Evolutionary conservation across 148 eudicot species (phyloP).

Genomic region (Camellia sinensis): DNA sequence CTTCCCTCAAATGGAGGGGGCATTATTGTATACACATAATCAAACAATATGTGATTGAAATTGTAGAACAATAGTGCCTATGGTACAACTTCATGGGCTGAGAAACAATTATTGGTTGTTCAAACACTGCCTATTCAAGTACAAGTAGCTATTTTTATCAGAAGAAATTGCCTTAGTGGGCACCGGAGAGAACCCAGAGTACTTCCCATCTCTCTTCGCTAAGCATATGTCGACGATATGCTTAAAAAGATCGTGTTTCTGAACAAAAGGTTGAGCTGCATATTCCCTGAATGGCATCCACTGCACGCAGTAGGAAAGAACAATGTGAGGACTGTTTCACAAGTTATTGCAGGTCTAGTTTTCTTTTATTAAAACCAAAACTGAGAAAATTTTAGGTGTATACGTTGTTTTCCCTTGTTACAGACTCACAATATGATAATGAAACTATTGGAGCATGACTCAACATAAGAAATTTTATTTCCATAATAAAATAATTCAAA

Average conservation of each 20-base stretch:
- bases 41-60: not conserved
- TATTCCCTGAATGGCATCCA: slow-evolving; percentile 53
- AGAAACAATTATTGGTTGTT: slow-evolving; percentile 2
- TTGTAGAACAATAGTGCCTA: not conserved
- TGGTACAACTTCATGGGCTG: not conserved
- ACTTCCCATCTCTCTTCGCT: slow-evolving; percentile 35
- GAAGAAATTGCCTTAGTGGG: slow-evolving; percentile 32
- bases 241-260: slow-evolving; percentile 33
- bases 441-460: not conserved
- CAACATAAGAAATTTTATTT: not conserved
- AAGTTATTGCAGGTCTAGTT: not conserved
- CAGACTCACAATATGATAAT: not conserved
- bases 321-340: not conserved
- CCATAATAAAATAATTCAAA: not conserved
- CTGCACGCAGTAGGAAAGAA: slow-evolving; percentile 20
- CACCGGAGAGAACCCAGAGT: slow-evolving; percentile 43
- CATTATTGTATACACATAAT: not conserved
- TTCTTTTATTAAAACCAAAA: not conserved
- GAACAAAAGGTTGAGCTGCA: slow-evolving; percentile 40
- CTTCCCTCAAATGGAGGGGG: not conserved
- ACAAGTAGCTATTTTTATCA: slow-evolving; percentile 28
- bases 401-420: not conserved
- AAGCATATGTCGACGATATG: slow-evolving; percentile 29
- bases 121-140: slow-evolving; percentile 27
- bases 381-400: not conserved